Conservation (phyloP, 1,284 basidiomycete genomes). For the Sporisorium iseilematis-ciliati region DNA sequence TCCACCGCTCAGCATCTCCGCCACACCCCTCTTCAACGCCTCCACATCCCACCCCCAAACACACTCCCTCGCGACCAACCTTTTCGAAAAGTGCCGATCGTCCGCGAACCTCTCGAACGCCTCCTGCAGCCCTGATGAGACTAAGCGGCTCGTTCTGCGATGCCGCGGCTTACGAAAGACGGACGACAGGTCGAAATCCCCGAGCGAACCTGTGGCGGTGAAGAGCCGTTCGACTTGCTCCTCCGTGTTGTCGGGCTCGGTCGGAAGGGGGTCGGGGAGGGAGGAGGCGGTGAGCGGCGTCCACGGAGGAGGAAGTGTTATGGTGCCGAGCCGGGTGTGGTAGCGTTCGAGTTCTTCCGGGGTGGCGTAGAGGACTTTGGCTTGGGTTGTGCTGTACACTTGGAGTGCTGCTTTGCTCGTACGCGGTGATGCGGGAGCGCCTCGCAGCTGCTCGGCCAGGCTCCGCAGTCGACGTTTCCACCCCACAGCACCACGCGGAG, state of each 20-base stretch:
- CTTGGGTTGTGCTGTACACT: constrained; percentile 23
- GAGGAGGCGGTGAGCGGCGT: constrained; percentile 17
- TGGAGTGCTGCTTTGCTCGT: background rate
- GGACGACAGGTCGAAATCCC: constrained; percentile 28
- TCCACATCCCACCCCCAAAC: constrained; percentile 43
- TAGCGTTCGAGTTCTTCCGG: constrained; percentile 20
- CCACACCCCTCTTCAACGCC: background rate
- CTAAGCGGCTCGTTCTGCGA: constrained; percentile 15
- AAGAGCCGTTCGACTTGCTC: constrained; percentile 11
- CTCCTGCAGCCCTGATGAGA: constrained; percentile 28
- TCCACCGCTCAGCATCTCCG: background rate
- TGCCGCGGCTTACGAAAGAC: constrained; percentile 17
- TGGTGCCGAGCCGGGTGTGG: background rate
- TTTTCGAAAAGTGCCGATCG: constrained; percentile 41
- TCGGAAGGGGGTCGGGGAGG: background rate
- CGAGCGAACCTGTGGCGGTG: background rate
- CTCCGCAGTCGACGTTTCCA: background rate
- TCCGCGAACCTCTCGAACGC: constrained; percentile 41
- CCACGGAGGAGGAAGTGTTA: constrained; percentile 24
- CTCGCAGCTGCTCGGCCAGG: background rate
- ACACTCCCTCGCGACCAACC: constrained; percentile 10
- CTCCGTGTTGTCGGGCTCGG: background rate
- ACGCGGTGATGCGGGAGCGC: background rate
- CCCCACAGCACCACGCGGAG: background rate
- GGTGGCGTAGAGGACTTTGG: constrained; percentile 18